A percentile compares a stretch with the other conserved stretches of the same genome.
These are phyloP conservation scores for Lasiosphaeris hirsuta DNA, from an alignment of 495 filamentous ascomycete genomes.

Conservation along the genomic window DNA sequence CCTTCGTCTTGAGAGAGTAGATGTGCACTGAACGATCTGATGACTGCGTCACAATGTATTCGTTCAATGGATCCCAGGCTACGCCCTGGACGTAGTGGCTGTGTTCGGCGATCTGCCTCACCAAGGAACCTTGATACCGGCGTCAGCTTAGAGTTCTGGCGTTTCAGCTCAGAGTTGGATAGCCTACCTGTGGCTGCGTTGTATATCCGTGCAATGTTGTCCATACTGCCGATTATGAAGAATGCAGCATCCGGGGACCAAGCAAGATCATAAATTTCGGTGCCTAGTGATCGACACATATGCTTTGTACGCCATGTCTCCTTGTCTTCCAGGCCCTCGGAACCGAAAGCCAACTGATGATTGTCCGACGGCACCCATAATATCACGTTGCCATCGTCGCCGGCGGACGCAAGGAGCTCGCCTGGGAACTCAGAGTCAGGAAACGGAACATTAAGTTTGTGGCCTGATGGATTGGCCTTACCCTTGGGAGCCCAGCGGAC, in stretches of 20 bases:
- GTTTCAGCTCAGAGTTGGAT: no score
- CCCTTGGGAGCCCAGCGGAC: conserved; percentile 93
- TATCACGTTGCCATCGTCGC: conserved; percentile 95
- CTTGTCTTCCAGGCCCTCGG: conserved; percentile 86
- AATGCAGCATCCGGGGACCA: conserved; percentile 97
- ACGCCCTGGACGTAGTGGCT: conserved; percentile 99
- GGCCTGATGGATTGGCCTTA: conserved; percentile 33
- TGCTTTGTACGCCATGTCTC: conserved; percentile 96
- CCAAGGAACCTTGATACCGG: conserved; percentile 64
- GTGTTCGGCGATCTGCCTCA: conserved; percentile 97
- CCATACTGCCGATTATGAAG: conserved; percentile 98
- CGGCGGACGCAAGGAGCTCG: conserved; percentile 89
- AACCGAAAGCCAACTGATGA: conserved; percentile 59
- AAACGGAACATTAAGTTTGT: neutral
- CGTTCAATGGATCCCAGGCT: conserved; percentile 96
- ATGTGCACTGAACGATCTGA: conserved; percentile 98
- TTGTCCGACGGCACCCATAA: conserved; percentile 89
- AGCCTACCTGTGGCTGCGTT: conserved; percentile 81
- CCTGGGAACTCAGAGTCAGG: conserved; percentile 50
- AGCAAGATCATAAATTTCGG: conserved; percentile 95
- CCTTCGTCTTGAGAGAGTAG: conserved; percentile 91
- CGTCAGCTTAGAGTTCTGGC: conserved; percentile 8
- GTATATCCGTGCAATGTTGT: conserved; percentile 96
- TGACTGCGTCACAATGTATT: conserved; percentile 96
- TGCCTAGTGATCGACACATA: conserved; percentile 89